Evolutionary conservation across 208 protist genomes (phyloP).

Genomic region (Trypanosoma rangeli): DNA sequence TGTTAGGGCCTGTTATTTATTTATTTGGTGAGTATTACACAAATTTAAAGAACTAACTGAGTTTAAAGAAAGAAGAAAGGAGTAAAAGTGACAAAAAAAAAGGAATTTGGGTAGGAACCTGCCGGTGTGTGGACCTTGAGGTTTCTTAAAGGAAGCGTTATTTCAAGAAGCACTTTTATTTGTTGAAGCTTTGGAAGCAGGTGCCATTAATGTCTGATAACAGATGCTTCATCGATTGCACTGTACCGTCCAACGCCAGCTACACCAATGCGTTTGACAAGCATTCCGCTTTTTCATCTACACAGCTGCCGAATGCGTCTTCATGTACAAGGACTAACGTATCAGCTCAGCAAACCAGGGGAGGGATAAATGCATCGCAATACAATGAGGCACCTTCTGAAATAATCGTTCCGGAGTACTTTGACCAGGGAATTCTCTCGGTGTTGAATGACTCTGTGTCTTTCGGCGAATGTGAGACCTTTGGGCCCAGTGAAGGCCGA

Average conservation of each 20-base stretch:
- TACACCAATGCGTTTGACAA: not conserved
- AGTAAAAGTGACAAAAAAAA: too few species aligned
- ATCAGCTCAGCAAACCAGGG: not conserved
- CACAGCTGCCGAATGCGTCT: not conserved
- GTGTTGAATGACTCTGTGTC: not conserved
- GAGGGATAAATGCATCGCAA: not conserved
- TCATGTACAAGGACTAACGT: not conserved
- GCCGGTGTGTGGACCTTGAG: not conserved
- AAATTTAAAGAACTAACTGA: not conserved
- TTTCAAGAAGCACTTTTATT: not conserved
- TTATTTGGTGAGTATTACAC: not conserved
- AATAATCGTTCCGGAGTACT: not conserved
- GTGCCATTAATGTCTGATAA: not conserved
- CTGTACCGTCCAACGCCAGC: not conserved
- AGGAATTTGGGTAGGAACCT: not conserved
- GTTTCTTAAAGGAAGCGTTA: not conserved
- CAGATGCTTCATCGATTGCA: not conserved
- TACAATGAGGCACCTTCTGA: not conserved
- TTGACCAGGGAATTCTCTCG: not conserved
- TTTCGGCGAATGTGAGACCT: not conserved
- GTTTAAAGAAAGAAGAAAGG: not conserved
- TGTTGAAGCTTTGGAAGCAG: not conserved
- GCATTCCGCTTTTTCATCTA: not conserved
- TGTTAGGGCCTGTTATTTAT: not conserved
- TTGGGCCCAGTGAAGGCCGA: not conserved